phyloP scores from a whole-genome alignment of 1,284 basidiomycete genomes.

The Pascua sp. region DNA sequence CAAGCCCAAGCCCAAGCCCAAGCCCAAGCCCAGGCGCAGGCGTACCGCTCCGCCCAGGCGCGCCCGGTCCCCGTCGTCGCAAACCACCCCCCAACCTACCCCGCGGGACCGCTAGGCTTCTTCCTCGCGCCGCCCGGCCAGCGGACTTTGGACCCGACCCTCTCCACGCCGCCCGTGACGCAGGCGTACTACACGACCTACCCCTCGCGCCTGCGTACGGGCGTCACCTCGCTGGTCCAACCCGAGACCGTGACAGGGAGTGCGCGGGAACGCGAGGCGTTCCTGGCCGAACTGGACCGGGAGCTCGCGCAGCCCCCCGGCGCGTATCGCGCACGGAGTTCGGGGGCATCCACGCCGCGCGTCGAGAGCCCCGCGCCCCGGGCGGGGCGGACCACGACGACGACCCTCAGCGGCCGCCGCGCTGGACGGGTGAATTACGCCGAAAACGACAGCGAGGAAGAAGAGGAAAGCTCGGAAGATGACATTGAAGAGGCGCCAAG shows the following conservation, averaged over 20 bases:
- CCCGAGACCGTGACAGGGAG: constrained; percentile 59
- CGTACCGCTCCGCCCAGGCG: no score
- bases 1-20: no score
- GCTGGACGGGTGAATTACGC: constrained; percentile 78
- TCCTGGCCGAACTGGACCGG: constrained; percentile 39
- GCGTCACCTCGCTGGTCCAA: constrained; percentile 83
- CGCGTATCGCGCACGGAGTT: constrained; percentile 4
- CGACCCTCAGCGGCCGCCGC: constrained; percentile 44
- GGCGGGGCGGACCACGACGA: constrained; percentile 36
- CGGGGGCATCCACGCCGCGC: constrained; percentile 33
- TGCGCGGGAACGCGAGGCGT: constrained; percentile 48
- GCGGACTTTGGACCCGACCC: constrained; percentile 30
- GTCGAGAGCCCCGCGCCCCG: constrained; percentile 32
- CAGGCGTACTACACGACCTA: constrained; percentile 84
- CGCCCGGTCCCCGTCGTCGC: not conserved
- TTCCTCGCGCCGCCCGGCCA: constrained; percentile 44
- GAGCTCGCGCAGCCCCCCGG: constrained; percentile 14
- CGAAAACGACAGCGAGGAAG: constrained; percentile 77
- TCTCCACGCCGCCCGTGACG: constrained; percentile 26
- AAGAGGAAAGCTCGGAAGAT: constrained; percentile 63
- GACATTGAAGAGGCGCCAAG: constrained; percentile 75
- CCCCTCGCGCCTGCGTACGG: constrained; percentile 86
- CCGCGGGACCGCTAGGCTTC: constrained; percentile 37
- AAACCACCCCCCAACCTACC: constrained; percentile 14
- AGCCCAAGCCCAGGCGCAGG: no score